Percentiles rank a stretch among this genome's conserved stretches.
These are phyloP conservation scores for Cyberlindnera samutprakarnensis DNA, from an alignment of 805 yeast genomes.

Conservation along the genomic window DNA sequence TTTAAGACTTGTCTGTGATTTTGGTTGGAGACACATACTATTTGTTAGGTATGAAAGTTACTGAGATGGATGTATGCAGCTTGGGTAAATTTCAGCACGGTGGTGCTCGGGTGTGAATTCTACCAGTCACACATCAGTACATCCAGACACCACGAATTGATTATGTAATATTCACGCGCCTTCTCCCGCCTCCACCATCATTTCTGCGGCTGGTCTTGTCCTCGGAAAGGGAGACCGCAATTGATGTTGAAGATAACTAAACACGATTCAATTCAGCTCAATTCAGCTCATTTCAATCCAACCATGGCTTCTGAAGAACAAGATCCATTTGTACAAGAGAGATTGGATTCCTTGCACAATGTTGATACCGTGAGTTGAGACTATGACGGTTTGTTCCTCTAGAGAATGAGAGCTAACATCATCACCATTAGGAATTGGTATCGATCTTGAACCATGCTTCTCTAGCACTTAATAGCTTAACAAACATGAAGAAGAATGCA, in stretches of 20 bases:
- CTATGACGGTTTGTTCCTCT: too few species aligned
- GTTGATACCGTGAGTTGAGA: conserved; percentile 38
- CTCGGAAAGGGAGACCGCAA: too few species aligned
- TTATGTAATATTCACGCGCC: too few species aligned
- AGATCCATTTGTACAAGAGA: conserved; percentile 35
- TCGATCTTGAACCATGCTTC: conserved; percentile 43
- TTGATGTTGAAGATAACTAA: too few species aligned
- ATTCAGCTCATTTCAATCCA: background rate
- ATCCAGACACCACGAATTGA: too few species aligned
- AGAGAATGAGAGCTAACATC: too few species aligned
- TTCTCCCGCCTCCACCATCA: too few species aligned
- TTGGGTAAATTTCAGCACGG: conserved; percentile 14
- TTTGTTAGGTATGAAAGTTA: conserved; percentile 20
- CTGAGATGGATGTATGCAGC: conserved; percentile 16
- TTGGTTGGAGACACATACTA: conserved; percentile 7
- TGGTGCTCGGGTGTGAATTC: background rate
- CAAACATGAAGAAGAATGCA: conserved; percentile 25
- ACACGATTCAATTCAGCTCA: too few species aligned
- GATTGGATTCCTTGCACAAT: conserved; percentile 44
- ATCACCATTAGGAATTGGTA: conserved; percentile 35
- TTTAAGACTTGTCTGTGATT: too few species aligned
- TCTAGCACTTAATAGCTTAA: conserved; percentile 34
- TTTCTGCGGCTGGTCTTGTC: too few species aligned
- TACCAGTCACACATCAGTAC: too few species aligned
- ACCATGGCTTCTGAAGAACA: conserved; percentile 10